phyloP scores from a whole-genome alignment of 257 asterid species.

The Plantago ovata region DNA sequence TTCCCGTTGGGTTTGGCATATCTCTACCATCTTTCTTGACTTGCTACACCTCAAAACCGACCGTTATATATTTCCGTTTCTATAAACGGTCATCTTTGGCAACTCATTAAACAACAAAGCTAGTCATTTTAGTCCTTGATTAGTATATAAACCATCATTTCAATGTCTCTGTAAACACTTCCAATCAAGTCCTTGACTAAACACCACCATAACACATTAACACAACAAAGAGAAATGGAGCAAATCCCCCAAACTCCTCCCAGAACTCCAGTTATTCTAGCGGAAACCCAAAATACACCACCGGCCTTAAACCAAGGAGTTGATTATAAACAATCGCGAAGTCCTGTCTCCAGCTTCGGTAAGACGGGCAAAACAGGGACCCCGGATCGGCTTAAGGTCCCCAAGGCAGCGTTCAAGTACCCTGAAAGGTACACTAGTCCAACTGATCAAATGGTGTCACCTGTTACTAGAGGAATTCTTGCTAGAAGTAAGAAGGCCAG shows the following conservation, averaged over 20 bases:
- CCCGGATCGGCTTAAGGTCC: slow-evolving; percentile 62
- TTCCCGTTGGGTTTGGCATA: slow-evolving; percentile 25
- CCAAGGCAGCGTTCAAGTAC: slow-evolving; percentile 51
- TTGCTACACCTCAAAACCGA: slow-evolving; percentile 16
- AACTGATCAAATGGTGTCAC: slow-evolving; percentile 72
- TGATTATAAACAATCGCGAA: slow-evolving; percentile 18
- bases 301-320: slow-evolving; percentile 12
- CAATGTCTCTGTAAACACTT: not conserved
- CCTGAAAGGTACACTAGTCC: slow-evolving; percentile 73
- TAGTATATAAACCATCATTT: slow-evolving; percentile 15
- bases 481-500: slow-evolving; percentile 48
- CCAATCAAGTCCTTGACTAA: no score
- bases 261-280: not conserved
- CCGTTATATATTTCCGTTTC: slow-evolving; percentile 31
- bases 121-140: not conserved
- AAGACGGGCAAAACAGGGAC: slow-evolving; percentile 28
- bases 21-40: slow-evolving; percentile 3
- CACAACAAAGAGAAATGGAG: slow-evolving; percentile 29
- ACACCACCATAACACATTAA: not conserved
- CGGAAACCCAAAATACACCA: slow-evolving; percentile 26
- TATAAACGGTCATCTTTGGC: slow-evolving; percentile 40
- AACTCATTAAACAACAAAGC: not conserved
- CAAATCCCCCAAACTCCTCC: slow-evolving; percentile 29
- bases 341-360: slow-evolving; percentile 2
- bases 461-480: slow-evolving; percentile 57